Conservation (phyloP, 1,139 yeast species). For the Candida sp. region DNA sequence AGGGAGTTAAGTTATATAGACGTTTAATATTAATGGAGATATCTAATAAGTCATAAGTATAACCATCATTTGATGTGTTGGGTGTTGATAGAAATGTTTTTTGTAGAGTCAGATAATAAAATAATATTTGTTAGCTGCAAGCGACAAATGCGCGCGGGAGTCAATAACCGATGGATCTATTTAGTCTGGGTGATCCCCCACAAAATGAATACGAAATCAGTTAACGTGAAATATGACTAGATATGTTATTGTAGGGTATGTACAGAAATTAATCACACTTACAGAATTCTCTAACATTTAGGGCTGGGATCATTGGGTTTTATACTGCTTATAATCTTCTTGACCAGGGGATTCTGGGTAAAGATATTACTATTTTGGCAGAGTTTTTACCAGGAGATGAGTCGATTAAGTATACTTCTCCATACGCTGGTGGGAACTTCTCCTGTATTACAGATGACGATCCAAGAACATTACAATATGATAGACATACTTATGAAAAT, state of each 20-base stretch:
- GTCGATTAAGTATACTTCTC: slow-evolving; percentile 67
- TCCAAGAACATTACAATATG: slow-evolving; percentile 47
- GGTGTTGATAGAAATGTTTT: neutral
- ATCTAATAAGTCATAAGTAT: too few relatives aligned
- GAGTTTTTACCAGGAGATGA: slow-evolving; percentile 73
- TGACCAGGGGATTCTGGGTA: slow-evolving; percentile 40
- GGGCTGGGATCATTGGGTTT: slow-evolving; percentile 72
- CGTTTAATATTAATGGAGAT: too few relatives aligned
- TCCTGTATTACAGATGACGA: slow-evolving; percentile 64
- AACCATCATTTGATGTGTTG: too few relatives aligned
- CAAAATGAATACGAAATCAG: neutral
- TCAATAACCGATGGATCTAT: neutral
- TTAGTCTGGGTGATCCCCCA: neutral
- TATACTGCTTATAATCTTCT: slow-evolving; percentile 57
- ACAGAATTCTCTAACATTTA: slow-evolving; percentile 11
- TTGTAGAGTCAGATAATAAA: neutral
- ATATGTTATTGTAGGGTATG: slow-evolving; percentile 33
- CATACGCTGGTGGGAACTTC: slow-evolving; percentile 76
- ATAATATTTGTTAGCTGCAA: neutral
- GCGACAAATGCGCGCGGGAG: neutral
- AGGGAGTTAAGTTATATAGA: too few relatives aligned
- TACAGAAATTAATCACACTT: too few relatives aligned
- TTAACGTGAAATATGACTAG: slow-evolving; percentile 20
- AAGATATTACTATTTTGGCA: slow-evolving; percentile 56
- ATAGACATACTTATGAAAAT: slow-evolving; percentile 52